Conservation (phyloP, 2,329 filamentous ascomycete species). For the Gyromitra esculenta region DNA sequence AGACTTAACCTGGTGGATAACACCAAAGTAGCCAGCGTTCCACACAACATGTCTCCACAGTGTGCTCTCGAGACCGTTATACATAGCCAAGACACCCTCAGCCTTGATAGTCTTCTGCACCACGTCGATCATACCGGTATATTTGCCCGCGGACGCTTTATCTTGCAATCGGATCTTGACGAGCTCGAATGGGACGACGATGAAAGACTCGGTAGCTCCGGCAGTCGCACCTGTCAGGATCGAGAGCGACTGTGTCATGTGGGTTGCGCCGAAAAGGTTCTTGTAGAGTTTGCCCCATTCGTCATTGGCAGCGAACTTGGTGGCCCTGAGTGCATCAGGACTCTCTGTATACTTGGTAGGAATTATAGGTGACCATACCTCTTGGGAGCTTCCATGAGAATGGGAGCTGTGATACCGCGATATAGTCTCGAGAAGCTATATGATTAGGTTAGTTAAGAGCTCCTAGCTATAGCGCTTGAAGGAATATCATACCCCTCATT, state of each 20-base stretch:
- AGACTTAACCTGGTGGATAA: slow-evolving; percentile 94
- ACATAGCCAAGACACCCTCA: slow-evolving; percentile 87
- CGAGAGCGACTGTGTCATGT: slow-evolving; percentile 92
- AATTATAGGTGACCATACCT: slow-evolving; percentile 61
- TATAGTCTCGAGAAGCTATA: slow-evolving; percentile 85
- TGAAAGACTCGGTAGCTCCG: slow-evolving; percentile 93
- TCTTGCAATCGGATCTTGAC: slow-evolving; percentile 99
- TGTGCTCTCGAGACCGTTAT: slow-evolving; percentile 96
- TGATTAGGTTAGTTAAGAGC: slow-evolving; percentile 10
- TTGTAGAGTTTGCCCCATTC: slow-evolving; percentile 97
- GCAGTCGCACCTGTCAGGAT: slow-evolving; percentile 93
- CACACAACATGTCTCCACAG: slow-evolving; percentile 94
- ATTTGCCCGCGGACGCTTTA: slow-evolving; percentile 88
- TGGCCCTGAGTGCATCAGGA: slow-evolving; percentile 70
- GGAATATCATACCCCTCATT: slow-evolving; percentile 79
- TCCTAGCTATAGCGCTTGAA: not conserved
- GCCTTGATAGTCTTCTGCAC: slow-evolving; percentile 81
- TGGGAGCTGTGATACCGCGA: slow-evolving; percentile 92
- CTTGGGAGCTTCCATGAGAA: slow-evolving; percentile 97
- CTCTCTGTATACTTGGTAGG: not conserved
- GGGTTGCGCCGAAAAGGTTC: slow-evolving; percentile 79
- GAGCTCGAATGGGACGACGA: slow-evolving; percentile 97
- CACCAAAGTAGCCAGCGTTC: slow-evolving; percentile 97
- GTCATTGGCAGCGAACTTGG: slow-evolving; percentile 99
- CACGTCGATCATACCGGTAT: slow-evolving; percentile 82